Percentiles rank a stretch among this genome's conserved stretches.
Evolutionary conservation across 768 basidiomycete species (phyloP).

Genomic region (Hericium erinaceus): DNA sequence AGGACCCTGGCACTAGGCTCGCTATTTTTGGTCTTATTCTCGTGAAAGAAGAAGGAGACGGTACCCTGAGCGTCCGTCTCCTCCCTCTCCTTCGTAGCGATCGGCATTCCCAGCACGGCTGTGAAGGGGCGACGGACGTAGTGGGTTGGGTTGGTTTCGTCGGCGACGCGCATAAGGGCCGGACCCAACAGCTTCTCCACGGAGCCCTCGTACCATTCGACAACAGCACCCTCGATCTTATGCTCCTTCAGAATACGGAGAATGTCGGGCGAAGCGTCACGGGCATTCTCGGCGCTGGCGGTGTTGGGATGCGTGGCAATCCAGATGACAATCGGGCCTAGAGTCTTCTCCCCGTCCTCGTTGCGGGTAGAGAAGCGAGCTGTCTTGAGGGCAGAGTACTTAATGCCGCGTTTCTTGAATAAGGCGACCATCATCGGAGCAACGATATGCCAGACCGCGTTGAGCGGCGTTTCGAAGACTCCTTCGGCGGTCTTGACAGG

Average conservation of each 20-base stretch:
- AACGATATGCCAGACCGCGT: constrained; percentile 4
- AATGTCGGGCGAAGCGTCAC: constrained; percentile 3
- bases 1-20: constrained; percentile 18
- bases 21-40: constrained; percentile 20
- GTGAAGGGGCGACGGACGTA: neutral
- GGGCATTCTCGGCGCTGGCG: constrained; percentile 6
- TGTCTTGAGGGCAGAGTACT: neutral
- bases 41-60: constrained; percentile 10
- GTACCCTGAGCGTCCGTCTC: neutral
- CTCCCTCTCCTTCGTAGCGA: neutral
- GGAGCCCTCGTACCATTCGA: constrained; percentile 7
- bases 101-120: neutral
- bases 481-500: constrained; percentile 1
- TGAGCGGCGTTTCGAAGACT: constrained; percentile 6
- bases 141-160: constrained; percentile 12
- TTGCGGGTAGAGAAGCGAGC: constrained; percentile 6
- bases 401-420: neutral
- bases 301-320: neutral
- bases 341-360: neutral
- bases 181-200: constrained; percentile 5
- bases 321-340: constrained; percentile 10
- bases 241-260: neutral
- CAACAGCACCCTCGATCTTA: constrained; percentile 2
- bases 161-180: constrained; percentile 7
- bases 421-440: constrained; percentile 2